phyloP scores from a whole-genome alignment of 2,329 filamentous ascomycete genomes.

The Cladosporium austrohemisphaericum region DNA sequence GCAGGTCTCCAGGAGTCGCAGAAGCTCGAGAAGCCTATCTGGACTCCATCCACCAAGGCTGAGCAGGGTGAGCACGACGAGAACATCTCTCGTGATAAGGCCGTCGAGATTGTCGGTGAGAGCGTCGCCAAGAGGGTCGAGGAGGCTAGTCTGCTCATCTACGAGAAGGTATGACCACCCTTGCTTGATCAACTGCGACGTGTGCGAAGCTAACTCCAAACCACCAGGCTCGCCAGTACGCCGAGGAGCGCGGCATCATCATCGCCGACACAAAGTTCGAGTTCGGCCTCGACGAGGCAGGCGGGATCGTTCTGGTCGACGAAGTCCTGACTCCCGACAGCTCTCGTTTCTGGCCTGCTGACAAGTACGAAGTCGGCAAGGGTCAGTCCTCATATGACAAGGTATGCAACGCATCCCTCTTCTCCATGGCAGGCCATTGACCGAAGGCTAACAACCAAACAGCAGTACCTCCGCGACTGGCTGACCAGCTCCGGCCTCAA shows the following conservation, averaged over 20 bases:
- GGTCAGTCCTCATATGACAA: conserved; percentile 87
- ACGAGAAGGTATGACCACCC: conserved; percentile 47
- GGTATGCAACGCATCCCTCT: conserved; percentile 17
- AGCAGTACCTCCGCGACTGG: conserved; percentile 69
- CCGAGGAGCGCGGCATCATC: conserved; percentile 64
- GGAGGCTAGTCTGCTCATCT: conserved; percentile 61
- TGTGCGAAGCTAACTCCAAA: background rate
- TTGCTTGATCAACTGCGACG: background rate
- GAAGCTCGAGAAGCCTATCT: conserved; percentile 65
- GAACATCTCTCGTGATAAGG: conserved; percentile 72
- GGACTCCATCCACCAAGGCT: conserved; percentile 83
- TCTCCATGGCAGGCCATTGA: conserved; percentile 11
- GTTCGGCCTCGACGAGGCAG: conserved; percentile 62
- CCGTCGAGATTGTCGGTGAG: conserved; percentile 60
- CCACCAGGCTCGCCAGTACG: conserved; percentile 57
- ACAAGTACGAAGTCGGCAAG: conserved; percentile 66
- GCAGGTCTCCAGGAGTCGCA: conserved; percentile 67
- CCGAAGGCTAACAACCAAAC: conserved; percentile 5
- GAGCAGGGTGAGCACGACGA: conserved; percentile 74
- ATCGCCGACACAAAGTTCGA: conserved; percentile 77
- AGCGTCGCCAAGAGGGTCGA: conserved; percentile 63
- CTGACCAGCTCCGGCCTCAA: conserved; percentile 68
- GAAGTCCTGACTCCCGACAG: conserved; percentile 75
- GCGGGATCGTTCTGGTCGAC: conserved; percentile 71
- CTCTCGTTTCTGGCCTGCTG: conserved; percentile 81